Percentiles rank a stretch among this genome's conserved stretches.
Evolutionary conservation across 2,329 filamentous ascomycete genomes (phyloP).

Genomic region (Alternaria triticimaculans): DNA sequence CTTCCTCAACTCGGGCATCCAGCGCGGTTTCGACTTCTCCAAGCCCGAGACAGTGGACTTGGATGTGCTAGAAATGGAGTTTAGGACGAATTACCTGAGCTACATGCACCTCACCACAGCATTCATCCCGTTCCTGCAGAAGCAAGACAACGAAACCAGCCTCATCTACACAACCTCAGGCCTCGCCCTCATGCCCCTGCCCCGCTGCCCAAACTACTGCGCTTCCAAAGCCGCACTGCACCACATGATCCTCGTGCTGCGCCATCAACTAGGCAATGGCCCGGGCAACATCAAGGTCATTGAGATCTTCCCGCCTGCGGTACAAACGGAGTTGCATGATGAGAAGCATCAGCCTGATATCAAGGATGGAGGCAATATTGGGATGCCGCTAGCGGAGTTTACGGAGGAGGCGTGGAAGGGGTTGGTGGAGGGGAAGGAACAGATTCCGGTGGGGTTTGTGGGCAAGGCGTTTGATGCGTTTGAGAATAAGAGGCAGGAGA

Average conservation of each 20-base stretch:
- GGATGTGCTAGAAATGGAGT: slow-evolving; percentile 51
- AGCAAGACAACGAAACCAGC: slow-evolving; percentile 49
- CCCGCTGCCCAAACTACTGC: slow-evolving; percentile 60
- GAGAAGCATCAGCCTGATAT: slow-evolving; percentile 62
- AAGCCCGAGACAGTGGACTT: slow-evolving; percentile 58
- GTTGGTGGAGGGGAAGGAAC: slow-evolving; percentile 57
- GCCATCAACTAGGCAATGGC: slow-evolving; percentile 57
- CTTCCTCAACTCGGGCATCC: slow-evolving; percentile 62
- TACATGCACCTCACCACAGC: slow-evolving; percentile 58
- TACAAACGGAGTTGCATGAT: slow-evolving; percentile 65
- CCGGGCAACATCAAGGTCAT: slow-evolving; percentile 59
- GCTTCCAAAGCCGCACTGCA: slow-evolving; percentile 64
- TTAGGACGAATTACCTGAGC: slow-evolving; percentile 60
- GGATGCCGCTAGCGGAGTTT: slow-evolving; percentile 63
- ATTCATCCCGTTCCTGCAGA: slow-evolving; percentile 59
- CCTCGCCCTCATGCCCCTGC: slow-evolving; percentile 58
- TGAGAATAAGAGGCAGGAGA: slow-evolving; percentile 57
- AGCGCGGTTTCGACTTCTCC: slow-evolving; percentile 58
- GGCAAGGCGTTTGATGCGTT: slow-evolving; percentile 53
- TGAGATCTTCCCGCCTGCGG: slow-evolving; percentile 62
- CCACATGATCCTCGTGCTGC: slow-evolving; percentile 59
- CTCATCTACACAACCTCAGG: slow-evolving; percentile 59
- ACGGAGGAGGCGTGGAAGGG: slow-evolving; percentile 57
- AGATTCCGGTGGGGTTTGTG: slow-evolving; percentile 58
- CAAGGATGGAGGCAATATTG: slow-evolving; percentile 57